Base-by-base conservation (phyloP, 495 filamentous ascomycete genomes). In the Aspergillus egyptiacus region DNA sequence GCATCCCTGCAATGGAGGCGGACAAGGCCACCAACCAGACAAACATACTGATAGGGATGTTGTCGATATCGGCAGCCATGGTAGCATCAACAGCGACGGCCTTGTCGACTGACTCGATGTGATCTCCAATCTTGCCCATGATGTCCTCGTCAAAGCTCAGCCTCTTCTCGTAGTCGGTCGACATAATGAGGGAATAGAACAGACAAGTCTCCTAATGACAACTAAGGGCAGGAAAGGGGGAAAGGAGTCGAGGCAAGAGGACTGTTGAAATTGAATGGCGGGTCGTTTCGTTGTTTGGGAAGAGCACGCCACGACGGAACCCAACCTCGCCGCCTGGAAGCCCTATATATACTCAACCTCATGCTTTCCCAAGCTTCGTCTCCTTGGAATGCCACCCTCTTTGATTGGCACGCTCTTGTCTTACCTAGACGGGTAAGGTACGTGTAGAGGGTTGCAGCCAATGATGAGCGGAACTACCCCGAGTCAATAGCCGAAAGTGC, bases 1-100 rank as follows among this genome's bases (percentile, higher is more conserved):
- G 63, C 22, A 71, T 50, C 0, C 69, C 68, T 5, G 59, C 67
- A 42, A 70, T 61, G 2, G 59, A 59, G 27, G 66, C 68, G 8
- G 66, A 66, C 20, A 64, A 54, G 14, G 64, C 53, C 17, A 70
- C 62, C 13, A 70, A 56, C 67, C 67, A 71, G 5, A 63, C 60
- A 34, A 53, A 69, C 50, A 49, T 59, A 15, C 58, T 54, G 25
- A 51, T 45, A 3, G 55, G 31, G 23, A 28, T 36, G 13, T 34
- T 19, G 13, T 46, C 43, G 20, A 46, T 18, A 33, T 44, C 10
- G 18, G 41, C 41, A 11, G 41, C 41, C 17, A 44, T 28, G 17
- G 41, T 46, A 22, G 42, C 30, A 6, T 46, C 40, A 15, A 43
- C 40, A 18, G 40, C 40, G 40, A 27, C 40, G 11, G 41, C 28